Base-by-base conservation (phyloP, 192 early-diverging fungal genomes). In the Mortierella alpina region DNA sequence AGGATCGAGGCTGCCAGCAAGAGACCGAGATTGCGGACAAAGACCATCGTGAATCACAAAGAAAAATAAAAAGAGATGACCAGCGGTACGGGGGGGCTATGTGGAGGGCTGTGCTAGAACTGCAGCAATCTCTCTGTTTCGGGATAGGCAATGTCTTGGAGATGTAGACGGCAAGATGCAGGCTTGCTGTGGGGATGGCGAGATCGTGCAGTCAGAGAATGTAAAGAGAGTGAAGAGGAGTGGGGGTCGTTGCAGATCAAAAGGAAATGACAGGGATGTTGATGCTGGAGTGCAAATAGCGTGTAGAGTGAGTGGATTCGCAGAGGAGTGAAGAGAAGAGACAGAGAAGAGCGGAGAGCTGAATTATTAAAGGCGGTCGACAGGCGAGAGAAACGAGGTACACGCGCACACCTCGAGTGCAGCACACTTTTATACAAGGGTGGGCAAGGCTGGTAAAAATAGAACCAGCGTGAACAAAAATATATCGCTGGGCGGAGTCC, bases 1-100 rank as follows among this genome's bases (percentile, higher is more conserved):
- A 77, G 53, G 59, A 68, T 14, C 9, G 67, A 69, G 18, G 74
- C 62, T 49, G 61, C 67, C 45, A 77, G 55, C 40, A 68, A 48
- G 48, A 77, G 53, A 14, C 60, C 52, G 18, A 70, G 51, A 51
- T 59, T 77, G 59, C 44, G 74, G 45, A 57, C 41, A 42, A 70
- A 69, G 48, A 77, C 66, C 74, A 77, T 73, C 44, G 7, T 72
- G 59, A 31, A 31, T 22, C 31, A 31, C n/a, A 63, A 39, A 65
- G 22, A 20, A 40, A 40, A 14, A 52, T 31, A 31, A 23, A 47
- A 47, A 48, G 8, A 41, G 17, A 14, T 53, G n/a, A 52, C 14
- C 47, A 53, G 22, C 18, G 8, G 23, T 6, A 53, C 11, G 6
- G 23, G 50, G 49, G 15, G 39, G 51, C 10, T 10, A 47, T 7